Evolutionary conservation across 805 yeast species (phyloP).

Genomic region (Peterozyma xylosa): DNA sequence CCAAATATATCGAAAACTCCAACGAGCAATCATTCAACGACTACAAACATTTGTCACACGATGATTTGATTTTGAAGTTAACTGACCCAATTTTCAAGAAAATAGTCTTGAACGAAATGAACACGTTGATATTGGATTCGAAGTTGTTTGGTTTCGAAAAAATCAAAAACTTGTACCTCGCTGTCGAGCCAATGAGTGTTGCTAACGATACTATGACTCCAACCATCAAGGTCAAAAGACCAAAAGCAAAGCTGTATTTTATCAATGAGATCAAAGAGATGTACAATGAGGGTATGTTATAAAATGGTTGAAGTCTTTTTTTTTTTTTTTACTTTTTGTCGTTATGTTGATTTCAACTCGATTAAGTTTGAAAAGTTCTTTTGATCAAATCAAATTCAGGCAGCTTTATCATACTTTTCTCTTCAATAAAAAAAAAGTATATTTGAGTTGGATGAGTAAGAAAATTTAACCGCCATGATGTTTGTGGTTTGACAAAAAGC

Average conservation of each 20-base stretch:
- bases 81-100: slow-evolving; percentile 14
- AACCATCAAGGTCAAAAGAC: slow-evolving; percentile 41
- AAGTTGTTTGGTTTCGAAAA: slow-evolving; percentile 58
- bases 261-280: slow-evolving; percentile 3
- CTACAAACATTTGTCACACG: background rate
- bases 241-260: slow-evolving; percentile 8
- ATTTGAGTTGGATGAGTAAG: too few species aligned
- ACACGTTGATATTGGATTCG: slow-evolving; percentile 23
- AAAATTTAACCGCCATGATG: too few species aligned
- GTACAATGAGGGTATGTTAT: slow-evolving; percentile 9
- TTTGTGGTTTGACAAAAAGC: too few species aligned
- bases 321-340: too few species aligned
- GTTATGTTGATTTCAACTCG: too few species aligned
- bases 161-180: slow-evolving; percentile 44
- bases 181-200: slow-evolving; percentile 53
- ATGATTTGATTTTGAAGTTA: background rate
- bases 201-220: slow-evolving; percentile 63
- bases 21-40: background rate
- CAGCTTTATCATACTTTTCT: too few species aligned
- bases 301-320: too few species aligned
- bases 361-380: too few species aligned
- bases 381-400: too few species aligned
- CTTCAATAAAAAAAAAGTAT: too few species aligned
- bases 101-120: slow-evolving; percentile 29
- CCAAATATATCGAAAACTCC: background rate